Evolutionary conservation across 768 basidiomycete genomes (phyloP).

Genomic region (Daedaleopsis sinensis): DNA sequence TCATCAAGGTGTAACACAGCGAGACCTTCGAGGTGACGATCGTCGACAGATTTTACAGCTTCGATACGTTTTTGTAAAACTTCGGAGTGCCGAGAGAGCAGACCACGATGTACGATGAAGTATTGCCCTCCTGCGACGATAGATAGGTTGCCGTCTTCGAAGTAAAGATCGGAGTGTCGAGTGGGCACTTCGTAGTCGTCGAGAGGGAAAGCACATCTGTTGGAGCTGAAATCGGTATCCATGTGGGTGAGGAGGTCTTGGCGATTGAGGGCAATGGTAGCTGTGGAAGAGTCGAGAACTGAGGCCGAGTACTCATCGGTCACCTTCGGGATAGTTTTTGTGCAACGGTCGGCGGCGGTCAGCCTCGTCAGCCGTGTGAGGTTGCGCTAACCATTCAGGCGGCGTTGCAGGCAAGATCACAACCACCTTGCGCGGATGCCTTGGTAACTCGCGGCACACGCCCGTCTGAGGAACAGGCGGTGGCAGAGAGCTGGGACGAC

Average conservation of each 20-base stretch:
- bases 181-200: conserved; percentile 26
- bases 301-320: neutral
- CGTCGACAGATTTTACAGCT: conserved; percentile 7
- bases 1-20: conserved; percentile 60
- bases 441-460: too few species aligned
- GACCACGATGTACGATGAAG: conserved; percentile 70
- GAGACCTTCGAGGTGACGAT: conserved; percentile 53
- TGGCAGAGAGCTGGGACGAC: too few species aligned
- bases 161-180: conserved; percentile 47
- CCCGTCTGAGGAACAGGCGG: too few species aligned
- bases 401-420: too few species aligned
- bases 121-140: conserved; percentile 58
- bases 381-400: too few species aligned
- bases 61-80: conserved; percentile 48
- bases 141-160: conserved; percentile 71
- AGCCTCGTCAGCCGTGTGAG: too few species aligned
- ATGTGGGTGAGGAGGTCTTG: neutral
- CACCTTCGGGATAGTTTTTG: too few species aligned
- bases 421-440: too few species aligned
- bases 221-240: conserved; percentile 34
- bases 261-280: neutral
- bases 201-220: conserved; percentile 20
- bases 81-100: conserved; percentile 65
- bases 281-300: neutral
- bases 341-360: too few species aligned